phyloP scores from a whole-genome alignment of 768 basidiomycete species.

The Megacollybia marginata region DNA sequence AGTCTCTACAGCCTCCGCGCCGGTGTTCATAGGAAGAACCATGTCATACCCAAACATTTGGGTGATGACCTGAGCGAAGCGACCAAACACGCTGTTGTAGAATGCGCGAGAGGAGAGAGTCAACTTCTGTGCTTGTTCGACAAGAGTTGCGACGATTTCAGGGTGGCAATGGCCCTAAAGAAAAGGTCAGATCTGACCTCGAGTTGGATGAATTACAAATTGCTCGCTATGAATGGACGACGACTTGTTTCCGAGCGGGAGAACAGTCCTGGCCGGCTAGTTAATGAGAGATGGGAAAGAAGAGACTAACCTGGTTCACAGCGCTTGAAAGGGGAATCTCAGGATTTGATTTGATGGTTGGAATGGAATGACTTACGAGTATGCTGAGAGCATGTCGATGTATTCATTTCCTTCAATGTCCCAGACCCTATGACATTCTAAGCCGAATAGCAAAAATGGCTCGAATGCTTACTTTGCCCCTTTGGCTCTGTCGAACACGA shows the following conservation, averaged over 20 bases:
- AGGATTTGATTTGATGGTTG: neutral
- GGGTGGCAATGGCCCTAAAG: constrained; percentile 89
- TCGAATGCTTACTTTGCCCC: constrained; percentile 76
- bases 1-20: constrained; percentile 97
- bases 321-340: constrained; percentile 44
- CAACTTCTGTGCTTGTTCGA: constrained; percentile 80
- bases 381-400: constrained; percentile 97
- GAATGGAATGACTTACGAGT: constrained; percentile 68
- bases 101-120: constrained; percentile 95
- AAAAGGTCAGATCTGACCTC: neutral
- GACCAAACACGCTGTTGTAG: constrained; percentile 87
- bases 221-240: neutral
- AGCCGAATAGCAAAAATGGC: neutral
- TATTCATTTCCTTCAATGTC: constrained; percentile 94
- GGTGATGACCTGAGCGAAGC: constrained; percentile 82
- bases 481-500: constrained; percentile 85
- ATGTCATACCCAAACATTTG: constrained; percentile 87
- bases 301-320: constrained; percentile 69
- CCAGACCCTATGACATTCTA: constrained; percentile 52
- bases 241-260: neutral
- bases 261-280: neutral
- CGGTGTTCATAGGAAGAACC: constrained; percentile 98
- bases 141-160: constrained; percentile 71
- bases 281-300: neutral
- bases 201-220: neutral